Evolutionary conservation across 768 basidiomycete genomes (phyloP), one percentile per base, ranked within the genome.

Genomic region (Xerocomus potaroensis): DNA sequence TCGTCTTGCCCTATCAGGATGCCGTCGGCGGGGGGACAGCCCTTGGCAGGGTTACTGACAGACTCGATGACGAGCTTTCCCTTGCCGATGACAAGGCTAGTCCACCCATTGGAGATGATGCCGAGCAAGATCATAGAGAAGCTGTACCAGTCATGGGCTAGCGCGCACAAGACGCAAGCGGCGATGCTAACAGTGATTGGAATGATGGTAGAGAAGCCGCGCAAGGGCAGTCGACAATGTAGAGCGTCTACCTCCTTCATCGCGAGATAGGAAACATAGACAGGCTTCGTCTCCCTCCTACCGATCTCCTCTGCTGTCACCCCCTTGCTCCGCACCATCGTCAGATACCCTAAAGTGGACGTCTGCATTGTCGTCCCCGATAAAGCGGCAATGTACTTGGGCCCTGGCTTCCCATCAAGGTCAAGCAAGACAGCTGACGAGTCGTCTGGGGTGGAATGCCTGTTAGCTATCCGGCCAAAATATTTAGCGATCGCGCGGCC

Each of bases 81-180:
- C 1, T 56, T 55, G 7, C 66, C 65, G 3, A 60, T 47, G 12
- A 57, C 48, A 4, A 57, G 52, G 27, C 58, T 63, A 16, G 64
- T 46, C n/a, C 63, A 14, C 4, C 65, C 65, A 41, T 54, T 59
- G 9, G 59, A 49, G 29, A 66, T 12, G 34, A 67, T 60, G 1
- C 68, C 65, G 2, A 64, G 50, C 5, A 63, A 45, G 22, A 68
- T 64, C 57, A 62, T 60, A 12, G 65, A 55, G 35, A 61, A 66
- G 37, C 54, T 61, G 40, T 42, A 66, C 64, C 67, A 67, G 41
- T 69, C 69, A 4, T 39, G 41, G 26, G 45, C 49, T 8, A 64
- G 19, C 8, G 37, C 65, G 21, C 61, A 67, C 27, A 56, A 23
- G 42, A 55, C 32, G 47, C 60, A 61, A 6, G 51, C 32, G 2